Evolutionary conservation across 148 eudicot genomes (phyloP), one percentile per base, ranked within the genome.

Genomic region (Tetragonia tetragonoides): DNA sequence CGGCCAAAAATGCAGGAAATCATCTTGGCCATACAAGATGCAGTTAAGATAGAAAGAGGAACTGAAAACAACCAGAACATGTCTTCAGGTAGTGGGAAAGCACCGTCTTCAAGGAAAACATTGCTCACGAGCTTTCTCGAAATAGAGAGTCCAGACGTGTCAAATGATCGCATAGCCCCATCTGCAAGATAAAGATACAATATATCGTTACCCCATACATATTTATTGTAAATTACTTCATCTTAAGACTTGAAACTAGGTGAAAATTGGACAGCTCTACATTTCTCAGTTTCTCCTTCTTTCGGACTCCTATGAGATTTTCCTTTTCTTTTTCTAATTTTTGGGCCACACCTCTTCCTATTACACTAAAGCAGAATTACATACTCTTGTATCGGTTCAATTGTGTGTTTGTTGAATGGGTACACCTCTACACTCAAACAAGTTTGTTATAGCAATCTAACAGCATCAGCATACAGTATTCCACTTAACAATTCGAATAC

Each of bases 1-100:
- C 78, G 99, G 77, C 99, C 99, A 74, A 89, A 74, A 76, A 95
- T 95, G 99, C 99, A 93, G 72, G 99, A 91, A 78, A 86, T 95
- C 51, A 84, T 91, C 78, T 53, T 89, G 75, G 97, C 97, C 28
- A 85, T 95, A 84, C 99, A 93, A 81, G 99, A 95, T 62, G 94
- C 99, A 60, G 84, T 85, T 69, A 95, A 86, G 86, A 90, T 95
- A 51, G 93, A 95, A 81, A 89, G 86, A 80, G 97, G 97, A 42
- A 75, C 72, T 28, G 97, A 89, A 24, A 67, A 81, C 46, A 78
- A 61, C 64, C 82, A 83, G 49, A 82, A 84, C 63, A 46, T 84
- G 76, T 72, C 86, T 70, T 78, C 94, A 23, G 89, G 87, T 49
- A 86, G 89, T 75, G 83, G 85, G 77, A 90, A 66, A 87, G 81